Base-by-base conservation (phyloP, 306 rosid genomes). In the Vachellia collinsii region DNA sequence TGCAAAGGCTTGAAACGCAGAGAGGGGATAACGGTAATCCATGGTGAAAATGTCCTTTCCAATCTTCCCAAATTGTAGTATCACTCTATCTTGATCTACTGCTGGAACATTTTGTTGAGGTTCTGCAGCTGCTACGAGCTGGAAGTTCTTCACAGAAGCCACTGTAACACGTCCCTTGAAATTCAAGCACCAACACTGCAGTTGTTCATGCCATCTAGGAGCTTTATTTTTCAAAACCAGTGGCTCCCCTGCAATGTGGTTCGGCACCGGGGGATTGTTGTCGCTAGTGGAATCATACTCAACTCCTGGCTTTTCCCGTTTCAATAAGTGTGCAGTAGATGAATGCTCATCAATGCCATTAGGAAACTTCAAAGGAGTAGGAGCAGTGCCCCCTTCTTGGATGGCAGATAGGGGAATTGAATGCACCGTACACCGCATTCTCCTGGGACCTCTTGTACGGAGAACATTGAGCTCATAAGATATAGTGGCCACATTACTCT, bases 131-230 rank as follows among this genome's bases (percentile, higher is more conserved):
- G 97, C 99, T 56, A 92, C 99, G 41, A 93, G 94, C 85, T 92
- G 99, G 74, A 96, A 96, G 80, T 96, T 96, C 92, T 96, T 93
- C 80, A 96, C 99, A 0, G 98, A 96, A 14, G 99, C 97, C 56
- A 96, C 98, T 0, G 98, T 92, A 54, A 96, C 99, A 58, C 99
- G 88, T 67, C 99, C 99, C 80, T 88, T 96, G 88, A 96, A 96
- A 84, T 96, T 96, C 68, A 96, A 84, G 85, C 99, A 96, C 99
- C 99, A 95, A 80, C 99, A 95, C 51, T 93, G 98, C 29, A 93
- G 91, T 73, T 93, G 99, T 80, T 93, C 98, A 29, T 93, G 99
- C 99, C 98, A 95, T 86, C 99, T 90, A 62, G 99, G 98, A 76
- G 94, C 86, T 83, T 91, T 93, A 53, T 91, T 95, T 86, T 86